Conservation (phyloP, 495 filamentous ascomycete species). For the Margaritispora aquatica region DNA sequence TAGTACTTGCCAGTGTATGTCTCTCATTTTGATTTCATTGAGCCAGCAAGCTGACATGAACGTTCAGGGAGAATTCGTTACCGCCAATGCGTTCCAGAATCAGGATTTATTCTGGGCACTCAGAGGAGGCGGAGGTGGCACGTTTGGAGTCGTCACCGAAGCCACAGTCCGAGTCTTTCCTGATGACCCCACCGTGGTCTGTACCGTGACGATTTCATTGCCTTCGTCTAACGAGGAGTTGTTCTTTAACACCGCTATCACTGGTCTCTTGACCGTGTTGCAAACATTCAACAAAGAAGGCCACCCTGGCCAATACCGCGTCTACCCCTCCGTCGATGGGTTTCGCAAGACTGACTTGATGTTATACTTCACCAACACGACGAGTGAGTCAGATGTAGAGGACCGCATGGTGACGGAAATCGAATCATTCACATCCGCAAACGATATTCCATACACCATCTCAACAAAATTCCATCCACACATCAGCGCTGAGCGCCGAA, state of each 20-base stretch:
- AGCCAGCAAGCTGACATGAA: neutral
- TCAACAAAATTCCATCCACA: neutral
- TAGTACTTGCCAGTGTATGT: constrained; percentile 1
- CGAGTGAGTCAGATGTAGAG: neutral
- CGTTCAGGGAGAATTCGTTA: constrained; percentile 4
- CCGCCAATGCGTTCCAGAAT: constrained; percentile 31
- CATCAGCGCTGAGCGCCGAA: neutral
- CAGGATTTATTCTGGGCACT: constrained; percentile 61
- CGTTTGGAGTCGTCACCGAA: constrained; percentile 44
- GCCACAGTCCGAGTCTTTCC: constrained; percentile 37
- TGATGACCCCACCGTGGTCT: constrained; percentile 16
- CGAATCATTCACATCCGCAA: neutral
- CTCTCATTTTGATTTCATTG: constrained; percentile 7
- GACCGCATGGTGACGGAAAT: neutral
- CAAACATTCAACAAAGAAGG: neutral
- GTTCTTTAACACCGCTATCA: neutral
- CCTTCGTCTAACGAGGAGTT: neutral
- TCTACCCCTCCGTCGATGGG: neutral
- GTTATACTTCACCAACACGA: neutral
- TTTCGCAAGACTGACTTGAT: neutral
- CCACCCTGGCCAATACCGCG: neutral
- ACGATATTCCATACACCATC: neutral
- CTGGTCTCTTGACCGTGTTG: neutral
- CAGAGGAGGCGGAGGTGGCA: constrained; percentile 50
- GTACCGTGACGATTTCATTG: neutral